Conservation (phyloP, 2,329 filamentous ascomycete species). For the Leptographium procerum region DNA sequence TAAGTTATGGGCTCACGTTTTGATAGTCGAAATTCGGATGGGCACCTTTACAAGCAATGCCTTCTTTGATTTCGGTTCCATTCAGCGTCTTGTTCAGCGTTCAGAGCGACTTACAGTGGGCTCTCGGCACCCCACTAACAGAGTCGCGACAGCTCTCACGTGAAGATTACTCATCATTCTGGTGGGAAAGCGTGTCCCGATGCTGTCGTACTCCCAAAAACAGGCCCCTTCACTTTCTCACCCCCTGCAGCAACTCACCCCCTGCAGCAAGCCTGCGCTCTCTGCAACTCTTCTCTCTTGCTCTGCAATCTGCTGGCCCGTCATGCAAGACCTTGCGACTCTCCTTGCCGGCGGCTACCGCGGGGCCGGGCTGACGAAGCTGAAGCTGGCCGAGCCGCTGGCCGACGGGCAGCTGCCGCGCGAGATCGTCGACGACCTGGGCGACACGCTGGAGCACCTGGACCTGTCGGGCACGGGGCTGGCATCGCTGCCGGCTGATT, state of each 20-base stretch:
- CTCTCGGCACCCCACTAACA: neutral
- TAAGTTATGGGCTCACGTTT: too few relatives aligned
- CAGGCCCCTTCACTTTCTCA: too few relatives aligned
- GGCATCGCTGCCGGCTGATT: conserved; percentile 25
- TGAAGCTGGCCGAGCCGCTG: conserved; percentile 25
- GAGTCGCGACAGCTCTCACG: too few relatives aligned
- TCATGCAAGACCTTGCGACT: conserved; percentile 21
- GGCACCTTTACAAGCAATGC: too few relatives aligned
- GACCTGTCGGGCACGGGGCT: conserved; percentile 36
- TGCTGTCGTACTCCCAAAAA: too few relatives aligned
- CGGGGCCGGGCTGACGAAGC: conserved; percentile 16
- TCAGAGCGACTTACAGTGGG: too few relatives aligned
- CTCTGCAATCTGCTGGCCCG: neutral
- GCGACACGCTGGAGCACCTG: conserved; percentile 29
- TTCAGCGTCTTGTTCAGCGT: too few relatives aligned
- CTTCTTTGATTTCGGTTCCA: too few relatives aligned
- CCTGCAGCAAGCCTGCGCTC: neutral
- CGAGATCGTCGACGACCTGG: conserved; percentile 28
- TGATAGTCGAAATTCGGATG: too few relatives aligned
- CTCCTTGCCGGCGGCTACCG: conserved; percentile 22
- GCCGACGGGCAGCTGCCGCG: conserved; percentile 21
- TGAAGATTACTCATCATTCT: too few relatives aligned
- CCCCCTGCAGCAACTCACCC: too few relatives aligned
- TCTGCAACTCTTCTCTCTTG: neutral
- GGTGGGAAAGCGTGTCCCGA: too few relatives aligned